These are phyloP conservation scores for Brassica cretica DNA, from an alignment of 345 rosid genomes.

Conservation along the genomic window DNA sequence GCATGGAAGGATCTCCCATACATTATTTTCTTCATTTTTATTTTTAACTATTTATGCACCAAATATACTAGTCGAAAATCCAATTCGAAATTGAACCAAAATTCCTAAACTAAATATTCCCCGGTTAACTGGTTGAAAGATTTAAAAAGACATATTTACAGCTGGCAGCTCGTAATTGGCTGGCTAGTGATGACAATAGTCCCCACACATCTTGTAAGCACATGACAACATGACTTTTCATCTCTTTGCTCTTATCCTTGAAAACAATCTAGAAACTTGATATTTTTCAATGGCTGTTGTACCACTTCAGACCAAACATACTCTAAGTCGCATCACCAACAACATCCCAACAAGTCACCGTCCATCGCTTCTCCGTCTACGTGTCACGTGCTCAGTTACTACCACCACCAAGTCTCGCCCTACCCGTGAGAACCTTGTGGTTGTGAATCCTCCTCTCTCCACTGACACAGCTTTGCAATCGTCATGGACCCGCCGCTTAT, in stretches of 20 bases:
- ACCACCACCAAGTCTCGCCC: constrained; percentile 46
- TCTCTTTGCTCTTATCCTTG: constrained; percentile 7
- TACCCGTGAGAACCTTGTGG: constrained; percentile 30
- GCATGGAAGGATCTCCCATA: too few relatives aligned
- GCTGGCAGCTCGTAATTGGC: background rate
- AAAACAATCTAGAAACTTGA: background rate
- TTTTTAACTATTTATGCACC: too few relatives aligned
- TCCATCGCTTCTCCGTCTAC: background rate
- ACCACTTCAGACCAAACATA: constrained; percentile 46
- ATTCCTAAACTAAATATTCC: too few relatives aligned
- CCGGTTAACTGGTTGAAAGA: too few relatives aligned
- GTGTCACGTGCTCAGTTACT: constrained; percentile 43
- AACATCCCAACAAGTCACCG: constrained; percentile 18
- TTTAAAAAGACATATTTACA: background rate
- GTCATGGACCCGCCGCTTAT: constrained; percentile 67
- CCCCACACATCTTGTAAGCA: background rate
- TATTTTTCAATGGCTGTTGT: constrained; percentile 48
- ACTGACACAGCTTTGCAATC: constrained; percentile 60
- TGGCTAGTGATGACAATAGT: background rate
- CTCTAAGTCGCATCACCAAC: constrained; percentile 19
- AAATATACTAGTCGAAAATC: too few relatives aligned
- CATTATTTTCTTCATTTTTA: too few relatives aligned
- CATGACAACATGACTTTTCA: background rate
- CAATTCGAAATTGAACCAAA: too few relatives aligned
- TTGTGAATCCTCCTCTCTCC: constrained; percentile 34